These are phyloP conservation scores for Xylaria sp. DNA, from an alignment of 2,329 filamentous ascomycete species.

Conservation along the genomic window DNA sequence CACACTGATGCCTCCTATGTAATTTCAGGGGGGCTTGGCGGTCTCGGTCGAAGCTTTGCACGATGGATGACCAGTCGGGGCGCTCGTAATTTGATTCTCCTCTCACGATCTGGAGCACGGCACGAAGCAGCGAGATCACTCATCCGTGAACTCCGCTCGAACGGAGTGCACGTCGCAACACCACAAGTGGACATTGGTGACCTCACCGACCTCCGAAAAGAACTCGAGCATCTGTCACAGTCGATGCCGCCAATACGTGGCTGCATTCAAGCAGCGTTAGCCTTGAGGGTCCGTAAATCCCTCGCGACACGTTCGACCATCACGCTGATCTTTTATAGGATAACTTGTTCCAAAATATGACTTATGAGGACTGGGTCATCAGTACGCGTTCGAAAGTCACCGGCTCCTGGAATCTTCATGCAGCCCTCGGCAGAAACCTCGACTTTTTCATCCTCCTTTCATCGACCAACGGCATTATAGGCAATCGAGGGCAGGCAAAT, in stretches of 20 bases:
- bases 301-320: no score
- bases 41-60: slow-evolving; percentile 37
- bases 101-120: slow-evolving; percentile 33
- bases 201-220: background rate
- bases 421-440: background rate
- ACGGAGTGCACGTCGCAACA: background rate
- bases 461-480: slow-evolving; percentile 57
- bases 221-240: background rate
- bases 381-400: slow-evolving; percentile 17
- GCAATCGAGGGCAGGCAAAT: slow-evolving; percentile 60
- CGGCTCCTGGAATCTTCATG: slow-evolving; percentile 21
- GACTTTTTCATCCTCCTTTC: slow-evolving; percentile 47
- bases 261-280: slow-evolving; percentile 17
- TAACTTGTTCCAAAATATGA: slow-evolving; percentile 21
- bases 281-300: background rate
- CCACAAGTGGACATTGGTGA: slow-evolving; percentile 4
- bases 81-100: slow-evolving; percentile 35
- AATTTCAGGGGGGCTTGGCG: slow-evolving; percentile 40
- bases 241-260: slow-evolving; percentile 14
- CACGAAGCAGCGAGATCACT: background rate
- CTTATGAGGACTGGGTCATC: slow-evolving; percentile 8
- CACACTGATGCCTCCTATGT: slow-evolving; percentile 35
- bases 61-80: slow-evolving; percentile 37
- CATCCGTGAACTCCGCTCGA: background rate
- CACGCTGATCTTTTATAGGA: slow-evolving; percentile 8